Conservation (phyloP, 345 rosid genomes). For the Eucalyptus marginata region DNA sequence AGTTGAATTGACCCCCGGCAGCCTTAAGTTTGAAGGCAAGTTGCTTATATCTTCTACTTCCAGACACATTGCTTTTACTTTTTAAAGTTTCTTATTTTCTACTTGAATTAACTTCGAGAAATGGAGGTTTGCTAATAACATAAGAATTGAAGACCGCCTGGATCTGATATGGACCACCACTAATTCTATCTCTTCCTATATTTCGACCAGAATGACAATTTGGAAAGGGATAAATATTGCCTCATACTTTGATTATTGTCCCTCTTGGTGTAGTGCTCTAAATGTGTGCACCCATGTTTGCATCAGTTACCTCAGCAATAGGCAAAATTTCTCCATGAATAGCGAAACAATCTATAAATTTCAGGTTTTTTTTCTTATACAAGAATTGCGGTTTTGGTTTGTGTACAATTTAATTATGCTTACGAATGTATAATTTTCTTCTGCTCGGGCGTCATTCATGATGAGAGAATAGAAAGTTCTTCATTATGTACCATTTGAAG, state of each 20-base stretch:
- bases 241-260: neutral
- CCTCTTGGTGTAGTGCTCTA: neutral
- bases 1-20: conserved; percentile 40
- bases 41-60: neutral
- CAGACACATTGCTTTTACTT: neutral
- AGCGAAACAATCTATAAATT: neutral
- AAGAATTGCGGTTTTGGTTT: neutral
- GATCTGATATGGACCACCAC: neutral
- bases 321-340: neutral
- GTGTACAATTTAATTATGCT: neutral
- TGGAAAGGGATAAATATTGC: neutral
- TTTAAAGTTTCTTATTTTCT: neutral
- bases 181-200: neutral
- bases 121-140: neutral
- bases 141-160: neutral
- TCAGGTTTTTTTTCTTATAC: neutral
- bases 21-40: conserved; percentile 42
- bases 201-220: neutral
- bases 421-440: neutral
- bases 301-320: neutral
- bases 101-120: neutral
- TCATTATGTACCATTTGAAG: neutral
- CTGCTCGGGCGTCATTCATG: neutral
- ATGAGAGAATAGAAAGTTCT: neutral
- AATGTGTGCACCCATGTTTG: neutral